Percentiles rank a stretch among this genome's conserved stretches.
Evolutionary conservation across 805 yeast species (phyloP).

Genomic region (Spathaspora gorwiae): DNA sequence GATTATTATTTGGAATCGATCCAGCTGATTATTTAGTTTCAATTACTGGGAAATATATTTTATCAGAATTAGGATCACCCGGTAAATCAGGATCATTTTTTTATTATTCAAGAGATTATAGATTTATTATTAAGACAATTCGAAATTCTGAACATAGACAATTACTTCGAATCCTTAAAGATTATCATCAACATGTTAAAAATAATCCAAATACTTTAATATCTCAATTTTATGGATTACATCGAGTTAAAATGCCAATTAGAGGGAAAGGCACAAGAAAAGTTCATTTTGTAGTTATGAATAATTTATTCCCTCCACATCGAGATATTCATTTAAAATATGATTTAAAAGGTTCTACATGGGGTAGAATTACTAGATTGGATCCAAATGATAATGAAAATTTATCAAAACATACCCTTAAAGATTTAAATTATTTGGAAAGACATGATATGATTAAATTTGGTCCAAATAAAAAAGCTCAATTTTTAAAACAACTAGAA

Average conservation of each 20-base stretch:
- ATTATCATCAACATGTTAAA: slow-evolving; percentile 77
- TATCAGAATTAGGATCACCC: slow-evolving; percentile 90
- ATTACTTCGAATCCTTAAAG: slow-evolving; percentile 64
- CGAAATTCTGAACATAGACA: slow-evolving; percentile 91
- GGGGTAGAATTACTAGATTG: slow-evolving; percentile 63
- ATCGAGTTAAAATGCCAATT: slow-evolving; percentile 85
- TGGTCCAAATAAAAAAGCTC: slow-evolving; percentile 63
- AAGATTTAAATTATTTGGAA: slow-evolving; percentile 87
- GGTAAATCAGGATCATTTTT: slow-evolving; percentile 97
- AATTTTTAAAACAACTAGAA: slow-evolving; percentile 64
- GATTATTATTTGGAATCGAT: slow-evolving; percentile 78
- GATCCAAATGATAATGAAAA: slow-evolving; percentile 19
- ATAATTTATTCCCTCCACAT: slow-evolving; percentile 92
- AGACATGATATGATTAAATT: slow-evolving; percentile 58
- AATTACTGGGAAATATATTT: slow-evolving; percentile 85
- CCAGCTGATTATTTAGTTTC: slow-evolving; percentile 95
- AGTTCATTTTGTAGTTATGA: slow-evolving; percentile 93
- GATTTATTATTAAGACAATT: slow-evolving; percentile 92
- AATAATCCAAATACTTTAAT: slow-evolving; percentile 82
- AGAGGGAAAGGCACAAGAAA: slow-evolving; percentile 51
- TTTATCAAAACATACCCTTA: slow-evolving; percentile 49
- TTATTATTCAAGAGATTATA: slow-evolving; percentile 88
- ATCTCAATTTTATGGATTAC: slow-evolving; percentile 95
- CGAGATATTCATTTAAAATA: slow-evolving; percentile 78
- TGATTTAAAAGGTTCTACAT: slow-evolving; percentile 90